These are phyloP conservation scores for Medicago arabica DNA, from an alignment of 306 rosid species.

Conservation along the genomic window DNA sequence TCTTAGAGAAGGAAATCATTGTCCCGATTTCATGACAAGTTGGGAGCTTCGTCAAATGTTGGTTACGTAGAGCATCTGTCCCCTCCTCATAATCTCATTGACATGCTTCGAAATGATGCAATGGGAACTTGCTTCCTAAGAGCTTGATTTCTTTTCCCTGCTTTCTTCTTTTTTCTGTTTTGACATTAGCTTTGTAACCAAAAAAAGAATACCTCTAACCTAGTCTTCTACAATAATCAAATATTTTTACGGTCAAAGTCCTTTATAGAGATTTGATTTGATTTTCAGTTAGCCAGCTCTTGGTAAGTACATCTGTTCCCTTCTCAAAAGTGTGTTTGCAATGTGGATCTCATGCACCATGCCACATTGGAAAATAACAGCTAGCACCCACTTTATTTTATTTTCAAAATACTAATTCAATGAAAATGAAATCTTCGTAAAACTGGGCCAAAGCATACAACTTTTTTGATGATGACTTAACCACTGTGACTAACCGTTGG, in stretches of 20 bases:
- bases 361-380: slow-evolving; percentile 8
- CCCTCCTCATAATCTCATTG: no score
- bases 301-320: neutral
- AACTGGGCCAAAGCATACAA: slow-evolving; percentile 11
- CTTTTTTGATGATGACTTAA: slow-evolving; percentile 6
- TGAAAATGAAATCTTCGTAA: neutral
- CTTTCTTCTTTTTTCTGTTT: no score
- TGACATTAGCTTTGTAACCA: no score
- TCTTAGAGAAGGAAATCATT: no score
- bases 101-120: no score
- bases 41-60: no score
- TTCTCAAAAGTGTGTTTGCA: slow-evolving; percentile 13
- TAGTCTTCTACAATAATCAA: neutral
- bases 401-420: neutral
- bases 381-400: neutral
- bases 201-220: no score
- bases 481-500: slow-evolving; percentile 31
- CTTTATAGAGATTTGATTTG: neutral
- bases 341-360: neutral
- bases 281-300: neutral
- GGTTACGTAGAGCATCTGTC: no score
- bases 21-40: no score
- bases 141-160: no score
- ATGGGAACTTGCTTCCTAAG: no score
- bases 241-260: neutral